These are phyloP conservation scores for Russula olivacea DNA, from an alignment of 768 basidiomycete species.

Conservation along the genomic window DNA sequence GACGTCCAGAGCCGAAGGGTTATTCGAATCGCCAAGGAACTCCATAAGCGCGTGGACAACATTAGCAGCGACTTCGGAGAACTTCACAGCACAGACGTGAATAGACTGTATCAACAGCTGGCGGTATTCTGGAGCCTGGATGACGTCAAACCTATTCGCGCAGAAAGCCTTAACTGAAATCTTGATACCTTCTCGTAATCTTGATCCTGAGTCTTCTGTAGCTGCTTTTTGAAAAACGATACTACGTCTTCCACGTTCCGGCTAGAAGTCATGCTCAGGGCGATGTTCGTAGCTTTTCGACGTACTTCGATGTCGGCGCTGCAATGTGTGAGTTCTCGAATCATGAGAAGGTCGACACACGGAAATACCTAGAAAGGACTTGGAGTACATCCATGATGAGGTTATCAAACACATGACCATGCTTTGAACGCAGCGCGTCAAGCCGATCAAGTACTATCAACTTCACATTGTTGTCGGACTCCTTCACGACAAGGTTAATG, in stretches of 20 bases:
- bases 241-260: slow-evolving; percentile 97
- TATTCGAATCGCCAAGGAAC: slow-evolving; percentile 91
- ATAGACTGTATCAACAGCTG: slow-evolving; percentile 97
- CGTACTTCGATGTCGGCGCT: slow-evolving; percentile 97
- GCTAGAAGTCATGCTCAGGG: slow-evolving; percentile 87
- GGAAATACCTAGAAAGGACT: slow-evolving; percentile 65
- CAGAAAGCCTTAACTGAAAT: background rate
- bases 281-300: slow-evolving; percentile 83
- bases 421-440: slow-evolving; percentile 72
- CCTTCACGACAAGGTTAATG: slow-evolving; percentile 85
- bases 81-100: slow-evolving; percentile 92
- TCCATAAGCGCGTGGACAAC: slow-evolving; percentile 93
- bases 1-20: slow-evolving; percentile 92
- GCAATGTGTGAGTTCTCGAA: slow-evolving; percentile 12
- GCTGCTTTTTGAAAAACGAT: slow-evolving; percentile 93
- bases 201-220: slow-evolving; percentile 87
- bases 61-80: slow-evolving; percentile 93
- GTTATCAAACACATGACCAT: slow-evolving; percentile 83
- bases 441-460: slow-evolving; percentile 93
- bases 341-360: background rate
- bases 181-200: slow-evolving; percentile 80
- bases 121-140: slow-evolving; percentile 85
- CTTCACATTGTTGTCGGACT: slow-evolving; percentile 99
- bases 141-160: background rate
- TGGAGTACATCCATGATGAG: slow-evolving; percentile 96